Base-by-base conservation (phyloP, 2,329 filamentous ascomycete genomes). In the Talaromyces sp. region DNA sequence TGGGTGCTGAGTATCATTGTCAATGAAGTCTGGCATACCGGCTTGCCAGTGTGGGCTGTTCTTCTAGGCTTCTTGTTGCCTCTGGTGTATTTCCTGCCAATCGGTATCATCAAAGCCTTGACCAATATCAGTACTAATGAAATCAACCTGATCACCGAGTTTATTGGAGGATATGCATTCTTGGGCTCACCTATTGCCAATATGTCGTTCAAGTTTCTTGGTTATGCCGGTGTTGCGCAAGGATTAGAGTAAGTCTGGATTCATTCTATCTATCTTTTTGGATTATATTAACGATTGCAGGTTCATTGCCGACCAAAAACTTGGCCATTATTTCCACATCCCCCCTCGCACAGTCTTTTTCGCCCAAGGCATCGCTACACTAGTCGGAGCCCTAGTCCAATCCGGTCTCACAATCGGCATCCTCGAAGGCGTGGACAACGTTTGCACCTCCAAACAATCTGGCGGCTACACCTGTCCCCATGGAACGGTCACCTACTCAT, bases 121-220 rank as follows among this genome's bases (percentile, higher is more conserved):
- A 81, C 81, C 16, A 83, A 83, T 61, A 79, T 83, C 59, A 74
- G 79, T 63, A 80, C 79, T 37, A 84, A 84, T 62, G 75, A 78
- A 62, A 69, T 83, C 11, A 83, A 82, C 64, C 72, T 83, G 7
- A 71, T 83, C 31, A 78, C 79, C 10, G 81, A 82, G 67, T 82
- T 83, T 59, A 79, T 83, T 59, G 81, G 79, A 1, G 82, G 82
- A 1, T 82, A 82, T 71, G 74, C 81, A 48, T 81, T 82, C 64
- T 74, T 79, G 22, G 81, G 81, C 3, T 74, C 73, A 37, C 81
- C 81, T 0, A 71, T 84, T 11, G 82, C 81, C 39, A 83, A 82
- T 66, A 82, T 83, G 82, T 84, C 90, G 75, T 91, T 91, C 78
- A 90, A 90, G 74, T 90, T 88, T 71, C 90, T 89, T 70, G 86